Evolutionary conservation across 257 asterid species (phyloP).

Genomic region (Thymus quinquecostatus): DNA sequence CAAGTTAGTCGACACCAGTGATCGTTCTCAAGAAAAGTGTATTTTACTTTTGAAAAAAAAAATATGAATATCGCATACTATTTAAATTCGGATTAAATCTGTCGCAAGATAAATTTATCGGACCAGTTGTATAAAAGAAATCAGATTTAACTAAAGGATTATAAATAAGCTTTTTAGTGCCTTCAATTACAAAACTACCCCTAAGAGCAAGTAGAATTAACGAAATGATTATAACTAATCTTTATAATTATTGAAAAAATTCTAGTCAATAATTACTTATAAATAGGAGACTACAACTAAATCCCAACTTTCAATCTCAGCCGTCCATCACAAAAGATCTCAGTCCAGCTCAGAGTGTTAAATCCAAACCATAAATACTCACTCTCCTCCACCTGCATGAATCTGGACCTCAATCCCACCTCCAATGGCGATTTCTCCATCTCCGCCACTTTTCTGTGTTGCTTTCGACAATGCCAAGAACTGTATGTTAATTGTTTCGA

Average conservation of each 20-base stretch:
- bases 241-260: not conserved
- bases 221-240: too few relatives aligned
- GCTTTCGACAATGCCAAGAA: constrained; percentile 54
- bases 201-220: too few relatives aligned
- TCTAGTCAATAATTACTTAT: not conserved
- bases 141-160: too few relatives aligned
- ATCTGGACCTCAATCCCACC: constrained; percentile 28
- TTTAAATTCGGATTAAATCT: too few relatives aligned
- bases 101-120: too few relatives aligned
- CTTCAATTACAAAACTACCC: too few relatives aligned
- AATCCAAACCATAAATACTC: constrained; percentile 23
- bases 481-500: constrained; percentile 48
- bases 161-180: too few relatives aligned
- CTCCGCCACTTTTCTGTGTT: not conserved
- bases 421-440: constrained; percentile 40
- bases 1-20: too few relatives aligned
- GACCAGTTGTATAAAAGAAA: too few relatives aligned
- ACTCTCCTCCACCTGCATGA: constrained; percentile 12
- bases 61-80: too few relatives aligned
- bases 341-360: constrained; percentile 36
- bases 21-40: too few relatives aligned
- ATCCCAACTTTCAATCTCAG: constrained; percentile 7
- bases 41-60: too few relatives aligned
- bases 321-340: constrained; percentile 12
- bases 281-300: not conserved